Evolutionary conservation across 169 alveolate genomes (phyloP), one percentile per base, ranked within the genome.

Genomic region (Cryptosporidium felis): DNA sequence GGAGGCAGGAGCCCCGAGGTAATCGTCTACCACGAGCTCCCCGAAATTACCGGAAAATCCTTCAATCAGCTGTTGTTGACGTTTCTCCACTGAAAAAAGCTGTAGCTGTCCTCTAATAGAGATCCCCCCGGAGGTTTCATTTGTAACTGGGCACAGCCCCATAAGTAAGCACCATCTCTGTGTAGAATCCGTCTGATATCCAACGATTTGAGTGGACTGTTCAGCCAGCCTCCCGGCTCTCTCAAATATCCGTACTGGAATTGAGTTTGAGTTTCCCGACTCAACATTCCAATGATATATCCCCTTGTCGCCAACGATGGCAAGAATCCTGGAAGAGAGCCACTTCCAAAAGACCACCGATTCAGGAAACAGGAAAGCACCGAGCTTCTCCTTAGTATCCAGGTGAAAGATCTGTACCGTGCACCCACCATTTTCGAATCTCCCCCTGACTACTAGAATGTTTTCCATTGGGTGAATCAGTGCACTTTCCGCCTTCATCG

Each of bases 401-500:
- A 97, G 91, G 89, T 97, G 95, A 89, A 94, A 97, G 14, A 97
- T 94, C 94, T 97, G 96, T 30, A 96, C 94, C 14, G 93, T 89
- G 44, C 85, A 88, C 40, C 90, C 67, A 89, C 67, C 74, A 42
- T 74, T 81, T 60, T 92, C 80, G 91, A 47, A 16, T 90, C 58
- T 88, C 2, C 99, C 99, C 88, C 97, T 94, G 51, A 97, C 94
- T 40, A 98, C 98, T 79, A 97, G 95, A 56, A 97, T 94, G 82
- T 96, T 96, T 65, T 95, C 93, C 34, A 91, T 66, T n/a, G 99
- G 98, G 89, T 97, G 98, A 95, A 97, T 96, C 79, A 97, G 90
- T 5, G 97, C 98, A 10, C 97, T 94, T 53, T 97, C 99, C 38
- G 99, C 99, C 92, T 96, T 97, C 94, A 96, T 96, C 65, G 98